Evolutionary conservation across 352 stramenopile genomes (phyloP).

Genomic region (Pythium grandisporangium): DNA sequence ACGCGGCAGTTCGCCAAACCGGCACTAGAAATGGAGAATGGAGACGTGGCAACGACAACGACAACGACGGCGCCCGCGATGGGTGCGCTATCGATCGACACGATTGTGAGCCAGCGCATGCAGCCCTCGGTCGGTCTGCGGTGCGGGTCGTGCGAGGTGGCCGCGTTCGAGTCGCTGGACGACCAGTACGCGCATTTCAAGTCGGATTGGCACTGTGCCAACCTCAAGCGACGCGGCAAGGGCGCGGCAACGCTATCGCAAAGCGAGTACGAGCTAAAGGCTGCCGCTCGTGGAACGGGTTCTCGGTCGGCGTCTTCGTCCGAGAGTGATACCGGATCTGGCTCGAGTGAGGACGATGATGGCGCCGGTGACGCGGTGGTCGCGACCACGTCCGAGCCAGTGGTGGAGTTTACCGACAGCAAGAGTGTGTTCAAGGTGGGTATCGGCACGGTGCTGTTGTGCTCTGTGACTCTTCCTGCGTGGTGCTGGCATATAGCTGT

Average conservation of each 20-base stretch:
- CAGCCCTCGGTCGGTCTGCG: conserved; percentile 39
- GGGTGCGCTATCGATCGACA: conserved; percentile 20
- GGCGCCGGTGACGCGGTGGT: conserved; percentile 20
- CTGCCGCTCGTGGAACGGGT: conserved; percentile 12
- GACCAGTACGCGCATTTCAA: conserved; percentile 84
- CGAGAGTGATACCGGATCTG: too few species aligned
- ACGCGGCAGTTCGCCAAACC: conserved; percentile 32
- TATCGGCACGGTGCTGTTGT: background rate
- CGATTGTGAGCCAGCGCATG: conserved; percentile 18
- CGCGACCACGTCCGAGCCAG: conserved; percentile 40
- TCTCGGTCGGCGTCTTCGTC: conserved; percentile 28
- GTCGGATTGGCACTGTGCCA: conserved; percentile 67
- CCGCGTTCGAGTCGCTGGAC: conserved; percentile 59
- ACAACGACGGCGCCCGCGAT: conserved; percentile 5
- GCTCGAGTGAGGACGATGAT: conserved; percentile 26
- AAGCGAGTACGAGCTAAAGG: conserved; percentile 21
- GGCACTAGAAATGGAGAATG: too few species aligned
- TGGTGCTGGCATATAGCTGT: too few species aligned
- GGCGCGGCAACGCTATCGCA: conserved; percentile 31
- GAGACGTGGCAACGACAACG: too few species aligned
- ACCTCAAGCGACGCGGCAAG: conserved; percentile 68
- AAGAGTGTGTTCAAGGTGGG: conserved; percentile 66
- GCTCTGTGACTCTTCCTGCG: conserved; percentile 2
- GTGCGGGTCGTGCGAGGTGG: conserved; percentile 66
- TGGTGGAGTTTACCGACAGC: conserved; percentile 72